These are phyloP conservation scores for Penicillium antarcticum DNA, from an alignment of 495 filamentous ascomycete genomes.

Conservation along the genomic window DNA sequence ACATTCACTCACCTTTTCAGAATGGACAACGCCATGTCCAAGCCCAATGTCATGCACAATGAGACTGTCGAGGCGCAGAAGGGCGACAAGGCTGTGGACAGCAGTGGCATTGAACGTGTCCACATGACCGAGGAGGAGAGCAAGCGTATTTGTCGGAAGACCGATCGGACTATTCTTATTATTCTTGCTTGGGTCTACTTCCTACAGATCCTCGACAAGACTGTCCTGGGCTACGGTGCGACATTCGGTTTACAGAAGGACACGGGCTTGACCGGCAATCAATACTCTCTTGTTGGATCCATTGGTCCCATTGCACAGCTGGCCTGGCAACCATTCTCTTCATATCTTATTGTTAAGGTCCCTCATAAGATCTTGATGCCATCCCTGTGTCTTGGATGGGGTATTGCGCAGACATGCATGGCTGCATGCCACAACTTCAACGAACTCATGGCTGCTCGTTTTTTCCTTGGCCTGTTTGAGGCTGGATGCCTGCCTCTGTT, in stretches of 20 bases:
- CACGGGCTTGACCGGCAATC: conserved; percentile 50
- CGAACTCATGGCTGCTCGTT: conserved; percentile 43
- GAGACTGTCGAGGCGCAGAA: conserved; percentile 8
- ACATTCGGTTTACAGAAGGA: conserved; percentile 59
- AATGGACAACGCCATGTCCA: conserved; percentile 12
- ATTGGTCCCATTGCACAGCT: conserved; percentile 64
- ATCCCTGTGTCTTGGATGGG: conserved; percentile 51
- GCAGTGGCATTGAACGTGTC: conserved; percentile 19
- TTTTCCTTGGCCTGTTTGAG: conserved; percentile 49
- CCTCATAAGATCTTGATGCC: conserved; percentile 65
- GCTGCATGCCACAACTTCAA: conserved; percentile 42
- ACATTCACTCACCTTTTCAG: neutral
- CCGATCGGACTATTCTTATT: conserved; percentile 54
- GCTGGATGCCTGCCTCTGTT: conserved; percentile 60
- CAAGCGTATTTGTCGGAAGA: conserved; percentile 58
- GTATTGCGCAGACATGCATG: conserved; percentile 44
- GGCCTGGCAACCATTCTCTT: conserved; percentile 64
- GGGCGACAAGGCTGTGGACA: neutral
- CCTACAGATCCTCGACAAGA: conserved; percentile 62
- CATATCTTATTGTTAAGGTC: conserved; percentile 61
- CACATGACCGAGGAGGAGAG: conserved; percentile 50
- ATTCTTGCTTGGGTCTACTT: conserved; percentile 67
- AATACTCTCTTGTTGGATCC: conserved; percentile 61
- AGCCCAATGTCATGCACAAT: conserved; percentile 15
- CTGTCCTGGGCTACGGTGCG: conserved; percentile 60